Evolutionary conservation across 345 rosid genomes (phyloP).

Genomic region (Acer negundo): DNA sequence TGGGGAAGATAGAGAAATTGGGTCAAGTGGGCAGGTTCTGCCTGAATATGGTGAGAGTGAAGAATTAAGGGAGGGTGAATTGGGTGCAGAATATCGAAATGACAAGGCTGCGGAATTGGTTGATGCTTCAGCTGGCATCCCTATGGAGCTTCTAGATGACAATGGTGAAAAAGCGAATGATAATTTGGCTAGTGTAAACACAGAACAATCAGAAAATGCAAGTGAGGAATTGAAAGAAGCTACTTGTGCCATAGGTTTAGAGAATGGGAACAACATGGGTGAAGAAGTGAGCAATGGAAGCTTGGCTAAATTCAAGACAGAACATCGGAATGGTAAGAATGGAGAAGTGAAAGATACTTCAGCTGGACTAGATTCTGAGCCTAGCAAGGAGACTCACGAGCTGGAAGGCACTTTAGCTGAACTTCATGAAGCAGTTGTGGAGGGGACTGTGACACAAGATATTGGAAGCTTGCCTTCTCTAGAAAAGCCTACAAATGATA

Average conservation of each 20-base stretch:
- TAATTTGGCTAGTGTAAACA: conserved; percentile 19
- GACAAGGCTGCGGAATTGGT: conserved; percentile 4
- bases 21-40: conserved; percentile 16
- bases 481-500: conserved; percentile 31
- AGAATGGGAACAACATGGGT: conserved; percentile 16
- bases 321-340: conserved; percentile 17
- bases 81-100: conserved; percentile 24
- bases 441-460: conserved; percentile 24
- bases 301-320: background rate
- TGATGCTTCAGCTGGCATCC: conserved; percentile 23
- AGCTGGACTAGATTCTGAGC: conserved; percentile 13
- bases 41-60: conserved; percentile 24
- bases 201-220: conserved; percentile 16
- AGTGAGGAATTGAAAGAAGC: conserved; percentile 23
- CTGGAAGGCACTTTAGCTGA: conserved; percentile 17
- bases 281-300: conserved; percentile 14
- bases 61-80: conserved; percentile 27
- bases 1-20: conserved; percentile 13
- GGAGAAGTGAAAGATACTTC: conserved; percentile 24
- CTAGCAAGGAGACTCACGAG: conserved; percentile 17
- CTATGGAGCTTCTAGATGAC: conserved; percentile 22
- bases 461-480: conserved; percentile 21
- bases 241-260: conserved; percentile 8
- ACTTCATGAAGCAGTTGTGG: conserved; percentile 3
- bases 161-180: conserved; percentile 25